phyloP scores from a whole-genome alignment of 163 green algal genomes.

The Scenedesmus sp. region DNA sequence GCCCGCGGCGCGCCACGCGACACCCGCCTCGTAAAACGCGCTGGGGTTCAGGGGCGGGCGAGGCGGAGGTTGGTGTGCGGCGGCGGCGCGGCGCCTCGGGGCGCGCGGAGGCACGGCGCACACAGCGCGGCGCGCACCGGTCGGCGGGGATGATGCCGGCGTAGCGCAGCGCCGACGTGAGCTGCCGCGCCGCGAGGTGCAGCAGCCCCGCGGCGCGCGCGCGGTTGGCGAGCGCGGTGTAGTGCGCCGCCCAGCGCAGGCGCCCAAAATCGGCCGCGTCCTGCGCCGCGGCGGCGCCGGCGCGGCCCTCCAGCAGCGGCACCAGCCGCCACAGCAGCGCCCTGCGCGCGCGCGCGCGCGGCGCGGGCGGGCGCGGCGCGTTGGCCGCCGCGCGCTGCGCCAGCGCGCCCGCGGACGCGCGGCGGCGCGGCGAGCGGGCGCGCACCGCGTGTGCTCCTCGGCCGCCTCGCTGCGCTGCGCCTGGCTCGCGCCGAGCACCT shows the following conservation, averaged over 20 bases:
- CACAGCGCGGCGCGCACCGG: too few relatives aligned
- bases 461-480: slow-evolving; percentile 42
- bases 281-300: not conserved
- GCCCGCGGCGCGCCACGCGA: slow-evolving; percentile 64
- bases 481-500: slow-evolving; percentile 53
- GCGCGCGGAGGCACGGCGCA: too few relatives aligned
- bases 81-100: too few relatives aligned
- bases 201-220: slow-evolving; percentile 57
- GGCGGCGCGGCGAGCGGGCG: too few relatives aligned
- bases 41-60: slow-evolving; percentile 26
- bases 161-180: slow-evolving; percentile 72
- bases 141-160: slow-evolving; percentile 76
- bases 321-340: slow-evolving; percentile 17
- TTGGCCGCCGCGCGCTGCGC: too few relatives aligned
- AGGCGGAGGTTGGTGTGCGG: not conserved
- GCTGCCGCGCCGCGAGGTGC: slow-evolving; percentile 73
- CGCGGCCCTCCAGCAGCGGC: slow-evolving; percentile 45
- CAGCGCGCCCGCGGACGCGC: too few relatives aligned
- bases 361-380: too few relatives aligned
- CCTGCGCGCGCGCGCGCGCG: too few relatives aligned
- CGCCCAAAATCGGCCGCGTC: slow-evolving; percentile 57
- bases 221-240: slow-evolving; percentile 43
- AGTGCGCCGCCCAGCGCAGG: slow-evolving; percentile 68
- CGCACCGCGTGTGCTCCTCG: slow-evolving; percentile 51
- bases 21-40: slow-evolving; percentile 80